phyloP scores from a whole-genome alignment of 2,329 filamentous ascomycete genomes.

The Colletotrichum ledebouriae region DNA sequence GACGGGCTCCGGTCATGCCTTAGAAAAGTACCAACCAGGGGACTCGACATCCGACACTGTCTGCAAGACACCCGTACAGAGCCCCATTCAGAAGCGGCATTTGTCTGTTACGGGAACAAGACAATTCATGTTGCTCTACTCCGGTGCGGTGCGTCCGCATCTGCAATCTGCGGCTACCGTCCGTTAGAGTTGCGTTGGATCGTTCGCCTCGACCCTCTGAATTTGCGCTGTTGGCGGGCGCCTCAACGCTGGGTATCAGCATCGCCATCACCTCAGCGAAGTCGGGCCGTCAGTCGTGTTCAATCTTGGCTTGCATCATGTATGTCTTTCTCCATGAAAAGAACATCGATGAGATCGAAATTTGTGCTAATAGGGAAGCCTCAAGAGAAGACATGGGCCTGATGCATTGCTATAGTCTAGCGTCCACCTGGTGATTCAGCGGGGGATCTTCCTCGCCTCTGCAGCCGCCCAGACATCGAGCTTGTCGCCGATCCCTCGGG shows the following conservation, averaged over 20 bases:
- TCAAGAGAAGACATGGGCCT: constrained; percentile 23
- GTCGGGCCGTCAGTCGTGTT: constrained; percentile 13
- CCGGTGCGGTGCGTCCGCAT: constrained; percentile 22
- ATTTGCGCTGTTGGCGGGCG: constrained; percentile 4
- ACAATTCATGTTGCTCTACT: constrained; percentile 5
- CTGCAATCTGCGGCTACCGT: constrained; percentile 21
- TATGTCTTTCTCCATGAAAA: constrained; percentile 29
- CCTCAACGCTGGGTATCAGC: constrained; percentile 14
- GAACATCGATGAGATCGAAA: constrained; percentile 20
- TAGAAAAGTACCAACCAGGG: constrained; percentile 8
- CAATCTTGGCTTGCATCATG: constrained; percentile 15
- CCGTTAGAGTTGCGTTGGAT: constrained; percentile 30
- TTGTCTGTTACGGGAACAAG: constrained; percentile 10
- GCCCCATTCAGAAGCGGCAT: constrained; percentile 25
- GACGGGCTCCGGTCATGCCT: no score
- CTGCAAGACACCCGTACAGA: constrained; percentile 9
- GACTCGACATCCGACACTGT: constrained; percentile 11
- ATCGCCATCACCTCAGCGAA: constrained; percentile 5
- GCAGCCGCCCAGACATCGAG: neutral
- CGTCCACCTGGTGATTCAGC: constrained; percentile 18
- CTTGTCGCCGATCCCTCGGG: constrained; percentile 22
- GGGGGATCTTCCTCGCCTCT: neutral
- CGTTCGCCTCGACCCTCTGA: constrained; percentile 31
- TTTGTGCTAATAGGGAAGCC: constrained; percentile 11
- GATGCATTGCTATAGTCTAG: constrained; percentile 17